A percentile compares a stretch with the other conserved stretches of the same genome.
Conservation (phyloP, 306 rosid species). For the Acacia crassicarpa region DNA sequence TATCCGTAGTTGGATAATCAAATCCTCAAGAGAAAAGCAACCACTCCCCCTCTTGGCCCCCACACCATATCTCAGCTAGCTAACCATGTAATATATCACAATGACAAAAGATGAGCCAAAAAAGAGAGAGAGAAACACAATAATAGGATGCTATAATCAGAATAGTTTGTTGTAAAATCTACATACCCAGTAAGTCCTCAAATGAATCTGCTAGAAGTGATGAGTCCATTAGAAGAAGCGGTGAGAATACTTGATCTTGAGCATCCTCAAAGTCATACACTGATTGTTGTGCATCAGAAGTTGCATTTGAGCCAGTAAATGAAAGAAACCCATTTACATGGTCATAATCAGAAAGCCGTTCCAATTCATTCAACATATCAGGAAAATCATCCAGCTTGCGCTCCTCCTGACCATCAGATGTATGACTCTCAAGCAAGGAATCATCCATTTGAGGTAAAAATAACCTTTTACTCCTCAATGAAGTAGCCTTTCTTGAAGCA, state of each 20-base stretch:
- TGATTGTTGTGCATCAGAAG: constrained; percentile 64
- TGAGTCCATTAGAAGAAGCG: constrained; percentile 82
- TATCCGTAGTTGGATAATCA: neutral
- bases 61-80: neutral
- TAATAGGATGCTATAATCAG: constrained; percentile 17
- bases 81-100: constrained; percentile 18
- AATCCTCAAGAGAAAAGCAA: neutral
- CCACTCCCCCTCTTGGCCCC: neutral
- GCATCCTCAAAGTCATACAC: constrained; percentile 75
- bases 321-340: constrained; percentile 85
- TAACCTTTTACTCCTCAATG: constrained; percentile 67
- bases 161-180: constrained; percentile 29
- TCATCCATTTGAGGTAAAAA: constrained; percentile 56
- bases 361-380: constrained; percentile 65
- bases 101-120: neutral
- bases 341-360: constrained; percentile 71
- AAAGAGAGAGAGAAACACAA: neutral
- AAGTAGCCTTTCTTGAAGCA: constrained; percentile 52
- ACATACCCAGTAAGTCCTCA: constrained; percentile 94
- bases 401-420: constrained; percentile 49
- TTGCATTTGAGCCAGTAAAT: constrained; percentile 61
- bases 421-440: constrained; percentile 49
- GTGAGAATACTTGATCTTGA: constrained; percentile 87
- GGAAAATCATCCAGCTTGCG: constrained; percentile 56
- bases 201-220: constrained; percentile 74